Evolutionary conservation across 2,329 filamentous ascomycete genomes (phyloP).

Genomic region (Aspergillus sp.): DNA sequence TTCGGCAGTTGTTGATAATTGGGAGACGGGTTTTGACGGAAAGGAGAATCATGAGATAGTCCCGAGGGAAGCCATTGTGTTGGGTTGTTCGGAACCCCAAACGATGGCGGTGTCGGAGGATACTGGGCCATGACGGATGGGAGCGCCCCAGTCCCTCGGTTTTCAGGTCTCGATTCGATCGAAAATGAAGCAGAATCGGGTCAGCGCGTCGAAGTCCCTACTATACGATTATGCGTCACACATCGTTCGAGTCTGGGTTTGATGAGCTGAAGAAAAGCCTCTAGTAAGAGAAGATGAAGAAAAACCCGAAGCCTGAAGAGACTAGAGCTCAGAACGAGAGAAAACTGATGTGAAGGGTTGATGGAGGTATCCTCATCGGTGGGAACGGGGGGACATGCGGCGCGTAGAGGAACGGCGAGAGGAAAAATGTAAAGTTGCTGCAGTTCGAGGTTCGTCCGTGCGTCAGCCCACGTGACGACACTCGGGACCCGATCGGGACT

Average conservation of each 20-base stretch:
- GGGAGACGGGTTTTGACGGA: constrained; percentile 24
- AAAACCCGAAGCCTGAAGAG: neutral
- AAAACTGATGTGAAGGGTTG: neutral
- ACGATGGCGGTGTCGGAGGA: constrained; percentile 44
- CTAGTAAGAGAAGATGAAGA: too few species aligned
- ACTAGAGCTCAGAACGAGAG: constrained; percentile 3
- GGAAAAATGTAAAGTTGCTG: constrained; percentile 1
- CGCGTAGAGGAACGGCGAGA: neutral
- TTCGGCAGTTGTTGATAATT: constrained; percentile 20
- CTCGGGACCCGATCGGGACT: constrained; percentile 19
- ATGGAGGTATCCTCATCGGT: neutral
- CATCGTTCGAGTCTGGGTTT: constrained; percentile 15
- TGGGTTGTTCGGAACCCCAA: constrained; percentile 36
- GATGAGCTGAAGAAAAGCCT: neutral
- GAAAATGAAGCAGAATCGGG: too few species aligned
- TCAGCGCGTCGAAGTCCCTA: neutral
- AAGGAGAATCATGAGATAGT: constrained; percentile 25
- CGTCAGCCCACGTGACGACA: constrained; percentile 24
- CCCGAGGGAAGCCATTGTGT: constrained; percentile 37
- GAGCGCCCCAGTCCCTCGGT: too few species aligned
- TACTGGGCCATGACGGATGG: constrained; percentile 47
- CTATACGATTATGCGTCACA: constrained; percentile 16
- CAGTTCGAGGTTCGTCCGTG: constrained; percentile 9
- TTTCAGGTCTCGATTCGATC: too few species aligned
- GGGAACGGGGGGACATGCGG: neutral